phyloP scores from a whole-genome alignment of 306 rosid species.

The Cucurbita argyrosperma region DNA sequence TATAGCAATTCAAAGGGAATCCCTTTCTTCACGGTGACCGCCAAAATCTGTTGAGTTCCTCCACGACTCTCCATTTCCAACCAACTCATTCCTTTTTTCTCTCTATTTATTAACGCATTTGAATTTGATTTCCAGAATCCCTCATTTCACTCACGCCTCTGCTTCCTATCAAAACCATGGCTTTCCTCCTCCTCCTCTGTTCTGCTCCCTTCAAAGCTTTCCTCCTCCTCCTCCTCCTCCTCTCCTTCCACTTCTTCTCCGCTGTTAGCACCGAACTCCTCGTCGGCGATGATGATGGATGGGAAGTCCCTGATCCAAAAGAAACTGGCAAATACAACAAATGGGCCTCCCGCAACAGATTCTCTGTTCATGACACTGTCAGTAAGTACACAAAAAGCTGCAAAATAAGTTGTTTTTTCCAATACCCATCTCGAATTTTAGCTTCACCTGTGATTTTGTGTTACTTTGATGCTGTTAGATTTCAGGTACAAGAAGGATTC shows the following conservation, averaged over 20 bases:
- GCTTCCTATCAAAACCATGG: background rate
- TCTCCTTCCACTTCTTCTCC: conserved; percentile 4
- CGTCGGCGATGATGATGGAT: conserved; percentile 48
- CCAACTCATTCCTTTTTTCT: background rate
- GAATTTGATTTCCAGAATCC: background rate
- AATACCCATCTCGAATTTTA: background rate
- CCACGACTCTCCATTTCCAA: background rate
- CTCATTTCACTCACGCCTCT: background rate
- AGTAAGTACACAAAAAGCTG: conserved; percentile 29
- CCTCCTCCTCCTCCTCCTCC: conserved; percentile 16
- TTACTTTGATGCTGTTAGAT: conserved; percentile 8
- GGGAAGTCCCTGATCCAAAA: conserved; percentile 45
- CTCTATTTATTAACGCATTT: background rate
- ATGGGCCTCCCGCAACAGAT: conserved; percentile 72
- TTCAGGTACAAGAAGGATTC: conserved; percentile 63
- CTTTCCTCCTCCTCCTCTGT: conserved; percentile 1
- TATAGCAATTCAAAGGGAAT: conserved; percentile 1
- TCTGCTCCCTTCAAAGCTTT: conserved; percentile 12
- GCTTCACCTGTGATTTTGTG: background rate
- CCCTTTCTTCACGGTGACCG: background rate
- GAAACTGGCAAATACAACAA: conserved; percentile 25
- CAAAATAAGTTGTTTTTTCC: background rate
- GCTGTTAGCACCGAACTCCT: conserved; percentile 28
- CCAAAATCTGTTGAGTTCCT: background rate
- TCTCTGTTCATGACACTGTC: conserved; percentile 45